Percentiles rank a stretch among this genome's conserved stretches.
Evolutionary conservation across 164 flowering plant species (phyloP).

Genomic region (Malania oleifera): DNA sequence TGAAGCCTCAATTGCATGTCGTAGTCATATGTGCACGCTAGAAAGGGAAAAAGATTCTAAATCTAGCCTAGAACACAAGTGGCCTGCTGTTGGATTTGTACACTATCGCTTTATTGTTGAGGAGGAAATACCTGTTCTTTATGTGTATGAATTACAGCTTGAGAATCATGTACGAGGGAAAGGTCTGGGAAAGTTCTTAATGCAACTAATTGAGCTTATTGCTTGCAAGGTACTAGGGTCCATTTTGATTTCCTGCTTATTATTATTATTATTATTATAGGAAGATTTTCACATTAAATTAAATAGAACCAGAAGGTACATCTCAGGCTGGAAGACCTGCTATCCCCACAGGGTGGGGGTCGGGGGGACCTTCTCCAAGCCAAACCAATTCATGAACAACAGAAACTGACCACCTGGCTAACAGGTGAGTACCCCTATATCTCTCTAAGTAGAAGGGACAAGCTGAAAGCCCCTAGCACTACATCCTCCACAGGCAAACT

Average conservation of each 20-base stretch:
- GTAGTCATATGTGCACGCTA: conserved; percentile 10
- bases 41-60: conserved; percentile 10
- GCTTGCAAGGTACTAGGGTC: conserved; percentile 58
- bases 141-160: conserved; percentile 90
- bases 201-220: conserved; percentile 86
- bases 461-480: too few species aligned
- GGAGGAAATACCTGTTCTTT: conserved; percentile 85
- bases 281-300: too few species aligned
- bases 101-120: conserved; percentile 76
- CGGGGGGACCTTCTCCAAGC: too few species aligned
- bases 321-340: too few species aligned
- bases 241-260: background rate
- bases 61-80: conserved; percentile 17
- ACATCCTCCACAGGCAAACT: too few species aligned
- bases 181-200: conserved; percentile 78
- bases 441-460: too few species aligned
- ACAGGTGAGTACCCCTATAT: too few species aligned
- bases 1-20: conserved; percentile 26
- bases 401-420: too few species aligned
- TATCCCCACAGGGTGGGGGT: too few species aligned
- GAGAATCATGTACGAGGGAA: conserved; percentile 69
- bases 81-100: conserved; percentile 70
- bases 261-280: background rate
- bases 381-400: too few species aligned
- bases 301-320: too few species aligned